phyloP scores from a whole-genome alignment of 2,329 filamentous ascomycete species.

The Lasiodiplodia sp. region DNA sequence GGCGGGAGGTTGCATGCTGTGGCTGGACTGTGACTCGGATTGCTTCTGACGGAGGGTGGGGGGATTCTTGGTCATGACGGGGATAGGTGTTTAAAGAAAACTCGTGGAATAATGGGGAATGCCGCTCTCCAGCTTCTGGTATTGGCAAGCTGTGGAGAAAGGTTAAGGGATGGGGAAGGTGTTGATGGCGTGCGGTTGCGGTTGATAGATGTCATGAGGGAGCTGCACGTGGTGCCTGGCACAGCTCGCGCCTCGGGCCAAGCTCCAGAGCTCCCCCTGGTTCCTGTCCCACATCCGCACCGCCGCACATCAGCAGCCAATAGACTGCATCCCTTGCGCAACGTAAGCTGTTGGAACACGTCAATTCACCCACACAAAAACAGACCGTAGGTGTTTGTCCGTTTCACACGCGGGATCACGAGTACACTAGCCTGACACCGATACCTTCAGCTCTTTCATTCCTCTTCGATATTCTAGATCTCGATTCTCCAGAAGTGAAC shows the following conservation, averaged over 20 bases:
- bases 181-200: slow-evolving; percentile 10
- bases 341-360: too few relatives aligned
- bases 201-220: slow-evolving; percentile 22
- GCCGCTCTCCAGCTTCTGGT: background rate
- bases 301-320: slow-evolving; percentile 6
- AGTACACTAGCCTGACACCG: too few relatives aligned
- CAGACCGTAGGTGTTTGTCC: too few relatives aligned
- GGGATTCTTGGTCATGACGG: slow-evolving; percentile 47
- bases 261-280: slow-evolving; percentile 28
- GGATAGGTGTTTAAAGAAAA: background rate
- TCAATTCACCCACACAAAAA: too few relatives aligned
- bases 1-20: slow-evolving; percentile 37
- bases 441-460: slow-evolving; percentile 16
- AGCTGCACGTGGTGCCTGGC: slow-evolving; percentile 27
- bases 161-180: slow-evolving; percentile 1
- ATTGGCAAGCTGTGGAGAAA: background rate
- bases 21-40: slow-evolving; percentile 40
- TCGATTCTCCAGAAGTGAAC: background rate
- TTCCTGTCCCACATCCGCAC: background rate
- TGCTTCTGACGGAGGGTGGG: slow-evolving; percentile 44
- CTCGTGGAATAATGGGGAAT: background rate
- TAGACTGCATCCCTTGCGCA: background rate
- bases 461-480: slow-evolving; percentile 14
- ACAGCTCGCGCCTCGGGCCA: slow-evolving; percentile 18
- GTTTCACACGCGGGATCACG: too few relatives aligned